These are phyloP conservation scores for Candida verbasci DNA, from an alignment of 805 yeast genomes.

Conservation along the genomic window DNA sequence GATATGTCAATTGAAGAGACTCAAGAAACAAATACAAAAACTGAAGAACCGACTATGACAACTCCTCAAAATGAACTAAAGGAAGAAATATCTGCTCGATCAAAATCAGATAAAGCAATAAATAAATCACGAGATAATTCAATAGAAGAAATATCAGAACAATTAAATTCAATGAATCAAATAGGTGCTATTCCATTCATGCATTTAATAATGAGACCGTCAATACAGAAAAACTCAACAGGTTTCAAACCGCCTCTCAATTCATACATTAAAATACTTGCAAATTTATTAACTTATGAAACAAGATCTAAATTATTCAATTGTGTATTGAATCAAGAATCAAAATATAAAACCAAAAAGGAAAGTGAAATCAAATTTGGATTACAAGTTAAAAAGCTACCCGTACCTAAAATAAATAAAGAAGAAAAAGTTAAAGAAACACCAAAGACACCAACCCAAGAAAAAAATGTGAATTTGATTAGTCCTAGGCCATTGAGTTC, in stretches of 20 bases:
- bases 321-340: constrained; percentile 22
- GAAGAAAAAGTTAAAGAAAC: background rate
- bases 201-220: constrained; percentile 39
- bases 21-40: no score
- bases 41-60: no score
- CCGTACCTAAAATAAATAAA: constrained; percentile 2
- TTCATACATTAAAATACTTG: constrained; percentile 20
- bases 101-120: no score
- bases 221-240: constrained; percentile 27
- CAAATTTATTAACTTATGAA: constrained; percentile 23
- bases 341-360: constrained; percentile 23
- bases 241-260: constrained; percentile 39
- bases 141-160: constrained; percentile 7
- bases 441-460: background rate
- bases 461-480: background rate
- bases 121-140: no score
- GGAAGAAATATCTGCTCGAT: no score
- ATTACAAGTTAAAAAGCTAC: constrained; percentile 2
- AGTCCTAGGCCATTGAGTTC: constrained; percentile 20
- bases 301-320: constrained; percentile 18
- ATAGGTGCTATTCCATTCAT: constrained; percentile 37
- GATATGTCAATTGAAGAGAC: no score
- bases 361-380: constrained; percentile 20
- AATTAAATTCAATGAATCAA: constrained; percentile 30
- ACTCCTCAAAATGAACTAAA: no score